Percentiles rank a stretch among this genome's conserved stretches.
These are phyloP conservation scores for Penicillium brasilianum DNA, from an alignment of 2,329 filamentous ascomycete species.

Conservation along the genomic window DNA sequence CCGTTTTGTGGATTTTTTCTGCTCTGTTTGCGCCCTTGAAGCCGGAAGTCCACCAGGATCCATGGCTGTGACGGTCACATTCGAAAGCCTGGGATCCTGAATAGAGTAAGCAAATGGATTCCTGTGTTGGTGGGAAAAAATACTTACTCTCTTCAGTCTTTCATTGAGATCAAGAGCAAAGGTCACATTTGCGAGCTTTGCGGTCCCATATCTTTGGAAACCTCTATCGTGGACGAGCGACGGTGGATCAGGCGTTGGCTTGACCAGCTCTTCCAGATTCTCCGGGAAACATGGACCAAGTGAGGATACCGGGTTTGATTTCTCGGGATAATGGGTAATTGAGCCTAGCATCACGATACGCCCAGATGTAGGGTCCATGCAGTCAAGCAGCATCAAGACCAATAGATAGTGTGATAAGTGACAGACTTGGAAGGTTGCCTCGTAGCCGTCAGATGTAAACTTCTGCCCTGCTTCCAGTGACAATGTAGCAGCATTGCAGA, in stretches of 20 bases:
- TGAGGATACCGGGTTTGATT: constrained; percentile 44
- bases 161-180: constrained; percentile 50
- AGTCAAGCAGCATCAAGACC: constrained; percentile 44
- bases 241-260: constrained; percentile 37
- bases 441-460: constrained; percentile 44
- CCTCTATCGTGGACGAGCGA: constrained; percentile 46
- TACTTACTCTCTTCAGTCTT: constrained; percentile 36
- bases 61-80: constrained; percentile 39
- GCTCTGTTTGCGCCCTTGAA: constrained; percentile 25
- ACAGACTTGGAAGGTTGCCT: constrained; percentile 48
- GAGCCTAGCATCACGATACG: constrained; percentile 40
- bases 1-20: constrained; percentile 16
- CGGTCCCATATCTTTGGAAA: constrained; percentile 52
- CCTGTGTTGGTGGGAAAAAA: no score
- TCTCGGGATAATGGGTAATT: constrained; percentile 47
- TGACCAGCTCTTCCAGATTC: constrained; percentile 44
- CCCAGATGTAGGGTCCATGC: constrained; percentile 26
- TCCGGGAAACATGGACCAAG: constrained; percentile 44
- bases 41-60: constrained; percentile 39
- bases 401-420: constrained; percentile 48
- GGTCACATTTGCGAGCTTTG: constrained; percentile 50
- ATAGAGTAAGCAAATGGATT: neutral
- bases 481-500: constrained; percentile 51
- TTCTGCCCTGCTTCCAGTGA: constrained; percentile 41
- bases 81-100: constrained; percentile 33